A percentile compares a stretch with the other conserved stretches of the same genome.
Conservation (phyloP, 805 yeast genomes). For the Yamadazyma endophytica region DNA sequence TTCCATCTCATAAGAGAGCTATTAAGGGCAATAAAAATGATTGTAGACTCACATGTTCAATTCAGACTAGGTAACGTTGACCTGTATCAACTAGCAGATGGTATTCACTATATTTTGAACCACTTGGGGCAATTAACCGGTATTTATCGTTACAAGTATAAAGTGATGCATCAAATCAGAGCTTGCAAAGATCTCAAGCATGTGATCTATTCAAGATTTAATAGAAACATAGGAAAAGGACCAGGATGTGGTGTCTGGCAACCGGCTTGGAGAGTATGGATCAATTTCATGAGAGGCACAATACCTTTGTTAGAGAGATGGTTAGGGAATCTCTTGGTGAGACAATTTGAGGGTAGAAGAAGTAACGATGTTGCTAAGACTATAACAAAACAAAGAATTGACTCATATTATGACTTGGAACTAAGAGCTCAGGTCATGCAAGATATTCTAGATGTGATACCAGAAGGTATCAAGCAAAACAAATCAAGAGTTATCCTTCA, state of each 20-base stretch:
- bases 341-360: constrained; percentile 95
- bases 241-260: constrained; percentile 99
- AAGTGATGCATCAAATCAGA: constrained; percentile 96
- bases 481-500: constrained; percentile 86
- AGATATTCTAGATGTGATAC: constrained; percentile 95
- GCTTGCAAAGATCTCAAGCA: constrained; percentile 95
- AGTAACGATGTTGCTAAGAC: constrained; percentile 90
- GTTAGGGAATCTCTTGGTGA: constrained; percentile 84
- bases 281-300: constrained; percentile 84
- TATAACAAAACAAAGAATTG: constrained; percentile 91
- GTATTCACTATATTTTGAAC: constrained; percentile 81
- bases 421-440: constrained; percentile 91
- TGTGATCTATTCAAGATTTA: constrained; percentile 80
- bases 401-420: constrained; percentile 91
- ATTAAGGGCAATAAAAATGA: constrained; percentile 71
- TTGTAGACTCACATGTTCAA: constrained; percentile 94
- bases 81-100: constrained; percentile 93
- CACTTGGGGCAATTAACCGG: constrained; percentile 97
- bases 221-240: constrained; percentile 86
- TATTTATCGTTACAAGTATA: constrained; percentile 91
- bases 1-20: constrained; percentile 92
- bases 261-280: constrained; percentile 98
- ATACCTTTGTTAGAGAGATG: constrained; percentile 91
- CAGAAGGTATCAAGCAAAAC: constrained; percentile 85
- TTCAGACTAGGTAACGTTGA: constrained; percentile 86